phyloP scores from a whole-genome alignment of 2,329 filamentous ascomycete species.

The Alternaria conjuncta region DNA sequence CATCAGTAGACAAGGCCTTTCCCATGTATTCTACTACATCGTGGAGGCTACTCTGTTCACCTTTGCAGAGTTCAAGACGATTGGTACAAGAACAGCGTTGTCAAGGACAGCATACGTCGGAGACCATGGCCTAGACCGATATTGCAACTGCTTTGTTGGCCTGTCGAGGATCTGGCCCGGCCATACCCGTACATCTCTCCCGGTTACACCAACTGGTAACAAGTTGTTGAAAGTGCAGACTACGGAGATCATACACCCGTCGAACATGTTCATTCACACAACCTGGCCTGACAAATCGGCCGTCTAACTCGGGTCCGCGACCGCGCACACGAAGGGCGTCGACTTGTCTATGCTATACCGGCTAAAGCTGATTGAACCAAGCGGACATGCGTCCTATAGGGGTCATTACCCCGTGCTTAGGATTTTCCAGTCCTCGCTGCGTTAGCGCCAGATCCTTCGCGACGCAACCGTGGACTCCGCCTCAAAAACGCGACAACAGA shows the following conservation, averaged over 20 bases:
- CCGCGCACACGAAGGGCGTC: background rate
- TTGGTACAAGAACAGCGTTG: background rate
- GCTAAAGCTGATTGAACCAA: background rate
- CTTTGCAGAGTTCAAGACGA: background rate
- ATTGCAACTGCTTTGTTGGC: background rate
- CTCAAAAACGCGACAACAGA: background rate
- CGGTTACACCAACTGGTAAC: background rate
- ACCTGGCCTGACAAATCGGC: background rate
- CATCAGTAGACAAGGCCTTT: conserved; percentile 10
- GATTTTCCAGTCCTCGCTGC: background rate
- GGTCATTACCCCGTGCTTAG: background rate
- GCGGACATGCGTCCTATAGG: background rate
- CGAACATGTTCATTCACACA: background rate
- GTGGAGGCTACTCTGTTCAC: conserved; percentile 1
- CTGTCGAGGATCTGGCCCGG: background rate
- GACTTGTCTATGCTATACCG: background rate
- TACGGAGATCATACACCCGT: background rate
- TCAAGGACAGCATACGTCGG: background rate
- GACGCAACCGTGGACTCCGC: background rate
- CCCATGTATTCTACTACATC: conserved; percentile 19
- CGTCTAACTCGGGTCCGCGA: background rate
- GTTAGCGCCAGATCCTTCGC: background rate
- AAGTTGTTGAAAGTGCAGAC: background rate
- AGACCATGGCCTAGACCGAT: background rate
- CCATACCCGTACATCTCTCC: background rate